Evolutionary conservation across 495 filamentous ascomycete species (phyloP).

Genomic region (Aspergillus sclerotioniger): DNA sequence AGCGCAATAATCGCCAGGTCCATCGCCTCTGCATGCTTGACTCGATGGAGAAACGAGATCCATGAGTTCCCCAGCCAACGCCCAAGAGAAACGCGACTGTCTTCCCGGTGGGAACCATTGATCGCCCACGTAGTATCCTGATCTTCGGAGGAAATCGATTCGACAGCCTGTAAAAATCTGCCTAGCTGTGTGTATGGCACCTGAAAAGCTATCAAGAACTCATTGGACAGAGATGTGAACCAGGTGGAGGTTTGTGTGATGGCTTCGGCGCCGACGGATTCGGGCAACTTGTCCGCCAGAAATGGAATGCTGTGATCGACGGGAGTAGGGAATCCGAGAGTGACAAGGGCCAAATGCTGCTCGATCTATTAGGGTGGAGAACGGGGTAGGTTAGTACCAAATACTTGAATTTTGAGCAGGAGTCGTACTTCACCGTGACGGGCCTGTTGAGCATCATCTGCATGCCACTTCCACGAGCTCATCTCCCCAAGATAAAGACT

Average conservation of each 20-base stretch:
- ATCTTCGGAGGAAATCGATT: neutral
- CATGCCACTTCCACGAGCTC: slow-evolving; percentile 9
- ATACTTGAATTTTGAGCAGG: neutral
- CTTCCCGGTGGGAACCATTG: neutral
- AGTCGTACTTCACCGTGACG: neutral
- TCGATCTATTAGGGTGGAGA: neutral
- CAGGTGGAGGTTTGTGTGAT: neutral
- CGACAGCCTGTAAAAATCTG: slow-evolving; percentile 19
- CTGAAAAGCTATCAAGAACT: neutral
- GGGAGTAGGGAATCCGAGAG: slow-evolving; percentile 4
- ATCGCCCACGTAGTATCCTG: neutral
- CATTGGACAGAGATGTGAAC: slow-evolving; percentile 2
- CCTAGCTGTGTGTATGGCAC: slow-evolving; percentile 3
- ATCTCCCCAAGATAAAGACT: slow-evolving; percentile 1
- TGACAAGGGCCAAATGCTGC: slow-evolving; percentile 1
- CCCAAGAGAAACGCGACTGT: slow-evolving; percentile 37
- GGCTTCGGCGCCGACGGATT: neutral
- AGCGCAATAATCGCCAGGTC: slow-evolving; percentile 98
- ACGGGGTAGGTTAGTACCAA: neutral
- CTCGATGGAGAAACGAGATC: slow-evolving; percentile 79
- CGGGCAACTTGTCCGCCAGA: neutral
- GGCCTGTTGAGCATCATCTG: neutral
- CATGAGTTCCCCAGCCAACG: slow-evolving; percentile 69
- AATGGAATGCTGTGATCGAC: neutral
- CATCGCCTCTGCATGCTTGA: slow-evolving; percentile 94